A percentile compares a stretch with the other conserved stretches of the same genome.
phyloP scores from a whole-genome alignment of 1,284 basidiomycete genomes.

The Laetiporus sulphureus region DNA sequence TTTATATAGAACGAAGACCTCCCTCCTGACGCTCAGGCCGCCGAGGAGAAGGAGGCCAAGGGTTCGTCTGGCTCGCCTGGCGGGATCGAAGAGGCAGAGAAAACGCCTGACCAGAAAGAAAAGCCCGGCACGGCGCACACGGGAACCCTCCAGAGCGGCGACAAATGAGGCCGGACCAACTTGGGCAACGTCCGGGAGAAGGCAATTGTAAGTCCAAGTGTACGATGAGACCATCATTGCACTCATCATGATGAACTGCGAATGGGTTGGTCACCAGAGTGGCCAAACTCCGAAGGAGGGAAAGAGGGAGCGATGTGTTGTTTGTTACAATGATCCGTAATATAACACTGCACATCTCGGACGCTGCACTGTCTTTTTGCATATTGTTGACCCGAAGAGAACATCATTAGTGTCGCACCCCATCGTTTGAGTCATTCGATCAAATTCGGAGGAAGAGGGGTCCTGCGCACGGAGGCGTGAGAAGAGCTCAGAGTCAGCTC shows the following conservation, averaged over 20 bases:
- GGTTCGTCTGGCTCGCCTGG: slow-evolving; percentile 14
- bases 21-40: slow-evolving; percentile 14
- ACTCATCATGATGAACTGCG: too few species aligned
- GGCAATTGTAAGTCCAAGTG: slow-evolving; percentile 10
- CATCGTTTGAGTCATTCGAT: too few species aligned
- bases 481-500: too few species aligned
- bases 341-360: too few species aligned
- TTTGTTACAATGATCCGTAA: too few species aligned
- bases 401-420: too few species aligned
- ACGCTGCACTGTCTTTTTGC: too few species aligned
- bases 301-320: slow-evolving; percentile 1
- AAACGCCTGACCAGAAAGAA: slow-evolving; percentile 17
- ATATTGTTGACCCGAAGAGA: too few species aligned
- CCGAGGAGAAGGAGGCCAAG: slow-evolving; percentile 13
- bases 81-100: slow-evolving; percentile 15
- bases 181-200: slow-evolving; percentile 12
- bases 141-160: slow-evolving; percentile 13
- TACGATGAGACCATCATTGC: background rate
- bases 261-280: slow-evolving; percentile 8
- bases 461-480: too few species aligned
- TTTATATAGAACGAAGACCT: slow-evolving; percentile 9
- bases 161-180: slow-evolving; percentile 12
- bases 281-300: slow-evolving; percentile 19
- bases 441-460: too few species aligned
- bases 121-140: slow-evolving; percentile 10